Base-by-base conservation (phyloP, 345 rosid genomes). In the Syzygium aqueum region DNA sequence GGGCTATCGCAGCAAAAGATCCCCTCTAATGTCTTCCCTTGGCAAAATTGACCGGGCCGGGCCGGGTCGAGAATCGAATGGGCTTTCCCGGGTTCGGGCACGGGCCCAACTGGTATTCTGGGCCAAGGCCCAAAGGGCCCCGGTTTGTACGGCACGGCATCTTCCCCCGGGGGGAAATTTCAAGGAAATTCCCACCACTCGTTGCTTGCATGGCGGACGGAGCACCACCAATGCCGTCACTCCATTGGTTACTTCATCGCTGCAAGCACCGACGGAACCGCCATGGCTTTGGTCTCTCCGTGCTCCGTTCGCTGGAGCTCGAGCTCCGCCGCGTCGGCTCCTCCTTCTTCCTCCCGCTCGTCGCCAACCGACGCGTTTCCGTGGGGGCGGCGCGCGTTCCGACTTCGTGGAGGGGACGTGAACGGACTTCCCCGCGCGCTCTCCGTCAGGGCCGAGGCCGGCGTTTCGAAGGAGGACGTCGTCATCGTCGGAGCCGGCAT, bases 401-500 rank as follows among this genome's bases (percentile, higher is more conserved):
- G 84, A 27, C 37, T 86, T 89, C 91, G 91, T 86, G 88, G 87
- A 87, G 87, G 89, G 51, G 87, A 84, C 63, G 90, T 85, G 88
- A 86, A 88, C 88, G 73, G 27, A 17, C 21, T 21, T 51, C 21
- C 23, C 23, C 82, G 90, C 88, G 46, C 85, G 23, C 77, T 89
- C 3, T 22, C 83, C 53, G 78, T 89, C 17, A 90, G 84, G 89
- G 92, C 93, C 0, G 87, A 87, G 86, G 67, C 86, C 61, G 59
- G 80, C 86, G 91, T 87, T 7, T 67, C 53, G 85, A 93, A 93
- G 87, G 96, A 94, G 90, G 92, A 94, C 51, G 89, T 94, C 63
- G 97, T 96, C 87, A 87, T 96, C 33, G 94, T 96, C 5, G 98
- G 98, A 5, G 99, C 96, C 28, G 98, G 99, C 51, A 96, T 97